Percentiles rank a stretch among this genome's conserved stretches.
phyloP scores from a whole-genome alignment of 352 stramenopile species.

The Plasmopara viticola region DNA sequence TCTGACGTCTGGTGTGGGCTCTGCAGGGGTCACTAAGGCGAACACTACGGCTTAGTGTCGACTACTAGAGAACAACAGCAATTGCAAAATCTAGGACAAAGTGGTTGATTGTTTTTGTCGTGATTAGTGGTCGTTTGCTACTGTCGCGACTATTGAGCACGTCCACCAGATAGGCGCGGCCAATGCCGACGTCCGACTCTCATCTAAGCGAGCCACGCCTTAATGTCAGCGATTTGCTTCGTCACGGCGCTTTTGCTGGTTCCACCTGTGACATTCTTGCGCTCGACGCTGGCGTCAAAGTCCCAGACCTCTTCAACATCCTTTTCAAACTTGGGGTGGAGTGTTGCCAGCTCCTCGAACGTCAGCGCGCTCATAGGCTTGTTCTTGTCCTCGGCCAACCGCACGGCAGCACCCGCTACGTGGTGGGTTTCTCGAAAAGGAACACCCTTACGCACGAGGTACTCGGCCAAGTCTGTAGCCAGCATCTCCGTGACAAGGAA shows the following conservation, averaged over 20 bases:
- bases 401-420: slow-evolving; percentile 92
- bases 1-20: slow-evolving; percentile 5
- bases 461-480: slow-evolving; percentile 98
- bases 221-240: slow-evolving; percentile 75
- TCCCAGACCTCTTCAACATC: slow-evolving; percentile 88
- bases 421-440: slow-evolving; percentile 99
- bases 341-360: slow-evolving; percentile 82
- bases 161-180: too few species aligned
- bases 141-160: too few species aligned
- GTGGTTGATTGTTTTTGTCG: neutral
- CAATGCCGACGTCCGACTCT: neutral
- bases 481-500: slow-evolving; percentile 99
- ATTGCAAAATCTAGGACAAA: slow-evolving; percentile 17
- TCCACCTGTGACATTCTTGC: slow-evolving; percentile 85
- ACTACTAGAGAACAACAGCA: slow-evolving; percentile 5
- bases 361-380: slow-evolving; percentile 83
- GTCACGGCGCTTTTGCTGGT: slow-evolving; percentile 75
- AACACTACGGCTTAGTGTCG: neutral
- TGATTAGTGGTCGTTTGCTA: neutral
- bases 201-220: slow-evolving; percentile 50
- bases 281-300: slow-evolving; percentile 87
- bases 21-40: slow-evolving; percentile 22
- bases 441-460: slow-evolving; percentile 97
- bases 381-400: slow-evolving; percentile 86
- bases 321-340: slow-evolving; percentile 86